These are phyloP conservation scores for Porogramme epimiltina DNA, from an alignment of 1,284 basidiomycete species.

Conservation along the genomic window DNA sequence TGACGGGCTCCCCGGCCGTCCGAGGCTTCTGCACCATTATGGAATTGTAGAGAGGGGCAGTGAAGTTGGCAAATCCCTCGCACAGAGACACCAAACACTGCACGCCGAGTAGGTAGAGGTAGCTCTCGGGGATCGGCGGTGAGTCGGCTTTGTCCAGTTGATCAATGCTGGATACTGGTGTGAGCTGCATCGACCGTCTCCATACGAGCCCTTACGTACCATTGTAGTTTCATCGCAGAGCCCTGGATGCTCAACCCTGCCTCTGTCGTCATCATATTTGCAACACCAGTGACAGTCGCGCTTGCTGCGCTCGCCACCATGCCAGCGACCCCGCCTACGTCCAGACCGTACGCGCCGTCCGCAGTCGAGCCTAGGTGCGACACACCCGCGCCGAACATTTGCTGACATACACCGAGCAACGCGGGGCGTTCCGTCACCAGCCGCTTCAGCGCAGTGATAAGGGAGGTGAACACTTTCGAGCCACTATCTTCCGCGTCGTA, in stretches of 20 bases:
- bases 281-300: constrained; percentile 74
- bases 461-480: constrained; percentile 76
- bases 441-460: constrained; percentile 82
- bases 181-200: no score
- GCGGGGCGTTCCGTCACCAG: constrained; percentile 87
- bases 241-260: constrained; percentile 70
- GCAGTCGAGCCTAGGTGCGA: constrained; percentile 33
- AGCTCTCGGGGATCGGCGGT: constrained; percentile 88
- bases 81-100: constrained; percentile 89
- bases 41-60: constrained; percentile 69
- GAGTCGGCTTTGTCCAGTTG: constrained; percentile 96
- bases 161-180: constrained; percentile 82
- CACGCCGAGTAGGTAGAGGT: constrained; percentile 88
- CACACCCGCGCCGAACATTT: constrained; percentile 81
- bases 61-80: constrained; percentile 82
- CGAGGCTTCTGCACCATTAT: constrained; percentile 69
- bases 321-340: constrained; percentile 76
- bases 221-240: constrained; percentile 84
- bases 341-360: constrained; percentile 47
- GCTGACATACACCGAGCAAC: constrained; percentile 75
- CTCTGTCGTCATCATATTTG: constrained; percentile 68
- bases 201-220: constrained; percentile 51
- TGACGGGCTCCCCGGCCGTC: constrained; percentile 61
- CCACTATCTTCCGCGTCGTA: constrained; percentile 72
- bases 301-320: constrained; percentile 84